Evolutionary conservation across 441 rosid species (phyloP).

Genomic region (Erodium trifolium): DNA sequence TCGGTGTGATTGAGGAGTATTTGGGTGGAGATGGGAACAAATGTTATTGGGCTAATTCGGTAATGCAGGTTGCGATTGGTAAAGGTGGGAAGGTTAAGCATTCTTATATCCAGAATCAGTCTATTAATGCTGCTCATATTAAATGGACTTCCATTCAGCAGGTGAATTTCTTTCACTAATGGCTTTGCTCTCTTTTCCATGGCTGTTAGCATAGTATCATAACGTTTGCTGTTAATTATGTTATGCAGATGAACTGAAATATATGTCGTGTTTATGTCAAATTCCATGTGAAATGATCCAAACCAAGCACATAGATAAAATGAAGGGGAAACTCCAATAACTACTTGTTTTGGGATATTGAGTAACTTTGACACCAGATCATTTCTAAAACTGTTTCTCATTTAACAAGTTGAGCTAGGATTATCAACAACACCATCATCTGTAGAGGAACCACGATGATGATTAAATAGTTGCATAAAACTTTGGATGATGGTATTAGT

Average conservation of each 20-base stretch:
- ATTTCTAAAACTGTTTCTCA: background rate
- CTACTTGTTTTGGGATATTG: background rate
- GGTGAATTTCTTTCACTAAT: too few species aligned
- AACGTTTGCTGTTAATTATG: too few species aligned
- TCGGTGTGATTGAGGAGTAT: slow-evolving; percentile 35
- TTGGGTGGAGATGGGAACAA: too few species aligned
- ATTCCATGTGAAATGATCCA: background rate
- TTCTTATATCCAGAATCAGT: slow-evolving; percentile 24
- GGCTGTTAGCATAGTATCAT: too few species aligned
- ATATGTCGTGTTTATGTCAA: background rate
- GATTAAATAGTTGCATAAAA: background rate
- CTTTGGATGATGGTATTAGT: background rate
- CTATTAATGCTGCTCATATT: slow-evolving; percentile 55
- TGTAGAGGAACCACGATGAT: background rate
- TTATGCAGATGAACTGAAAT: too few species aligned
- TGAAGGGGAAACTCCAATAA: too few species aligned
- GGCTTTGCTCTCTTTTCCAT: background rate
- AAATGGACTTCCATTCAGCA: too few species aligned
- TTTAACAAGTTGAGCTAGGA: background rate
- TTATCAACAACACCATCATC: background rate
- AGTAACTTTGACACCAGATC: background rate
- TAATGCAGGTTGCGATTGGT: too few species aligned
- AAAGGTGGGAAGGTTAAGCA: slow-evolving; percentile 30
- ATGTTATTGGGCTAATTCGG: too few species aligned
- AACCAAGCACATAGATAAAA: background rate